A percentile compares a stretch with the other conserved stretches of the same genome.
Conservation (phyloP, 768 basidiomycete species). For the Tulasnella sp. region DNA sequence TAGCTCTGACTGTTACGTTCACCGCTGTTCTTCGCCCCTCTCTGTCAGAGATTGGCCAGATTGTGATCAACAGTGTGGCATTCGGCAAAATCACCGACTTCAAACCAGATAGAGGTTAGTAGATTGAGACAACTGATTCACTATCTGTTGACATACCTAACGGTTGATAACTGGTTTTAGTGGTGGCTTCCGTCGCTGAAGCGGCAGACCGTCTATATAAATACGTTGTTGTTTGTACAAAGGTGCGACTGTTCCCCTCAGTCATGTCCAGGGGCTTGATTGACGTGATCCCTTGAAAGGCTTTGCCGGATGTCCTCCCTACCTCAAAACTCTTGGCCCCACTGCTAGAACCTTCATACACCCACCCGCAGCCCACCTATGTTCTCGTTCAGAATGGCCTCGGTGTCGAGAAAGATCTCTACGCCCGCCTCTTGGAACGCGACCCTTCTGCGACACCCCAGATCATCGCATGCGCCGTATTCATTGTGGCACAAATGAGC, state of each 20-base stretch:
- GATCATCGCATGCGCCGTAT: background rate
- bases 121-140: too few relatives aligned
- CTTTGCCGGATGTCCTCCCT: conserved; percentile 47
- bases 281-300: conserved; percentile 47
- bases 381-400: conserved; percentile 65
- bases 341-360: conserved; percentile 39
- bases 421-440: conserved; percentile 38
- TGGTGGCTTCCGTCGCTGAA: conserved; percentile 46
- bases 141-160: too few relatives aligned
- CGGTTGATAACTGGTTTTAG: too few relatives aligned
- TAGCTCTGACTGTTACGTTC: background rate
- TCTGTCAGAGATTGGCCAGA: conserved; percentile 7
- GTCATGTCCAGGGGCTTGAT: conserved; percentile 45
- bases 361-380: conserved; percentile 44
- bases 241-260: conserved; percentile 57
- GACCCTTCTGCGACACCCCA: conserved; percentile 15
- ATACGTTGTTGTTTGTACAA: conserved; percentile 58
- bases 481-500: background rate
- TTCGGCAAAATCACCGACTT: conserved; percentile 51
- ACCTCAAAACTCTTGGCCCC: conserved; percentile 49
- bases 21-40: too few relatives aligned
- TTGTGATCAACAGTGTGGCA: conserved; percentile 46
- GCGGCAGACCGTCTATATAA: conserved; percentile 52
- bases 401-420: conserved; percentile 56
- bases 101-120: conserved; percentile 50